These are phyloP conservation scores for Trapa incisa DNA, from an alignment of 345 rosid species.

Conservation along the genomic window DNA sequence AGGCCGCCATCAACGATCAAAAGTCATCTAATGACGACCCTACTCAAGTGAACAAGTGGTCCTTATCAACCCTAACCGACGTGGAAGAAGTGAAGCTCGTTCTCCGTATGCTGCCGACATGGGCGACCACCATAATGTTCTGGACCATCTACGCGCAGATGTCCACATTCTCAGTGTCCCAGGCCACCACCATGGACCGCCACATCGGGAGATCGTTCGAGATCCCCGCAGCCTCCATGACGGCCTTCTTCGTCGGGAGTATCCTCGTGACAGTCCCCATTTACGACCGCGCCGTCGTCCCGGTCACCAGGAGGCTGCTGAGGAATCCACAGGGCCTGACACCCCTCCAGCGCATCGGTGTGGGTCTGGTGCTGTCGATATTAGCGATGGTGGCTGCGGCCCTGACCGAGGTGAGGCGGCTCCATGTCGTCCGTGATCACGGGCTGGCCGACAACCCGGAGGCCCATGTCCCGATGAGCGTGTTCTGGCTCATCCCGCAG, in stretches of 20 bases:
- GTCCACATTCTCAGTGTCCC: conserved; percentile 88
- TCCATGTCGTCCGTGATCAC: conserved; percentile 28
- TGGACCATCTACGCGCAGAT: conserved; percentile 94
- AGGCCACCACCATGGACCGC: conserved; percentile 86
- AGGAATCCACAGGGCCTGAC: conserved; percentile 66
- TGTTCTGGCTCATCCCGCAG: conserved; percentile 77
- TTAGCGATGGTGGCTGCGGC: conserved; percentile 68
- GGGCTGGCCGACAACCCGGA: conserved; percentile 27
- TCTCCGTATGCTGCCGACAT: conserved; percentile 73
- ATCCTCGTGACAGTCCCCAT: conserved; percentile 74
- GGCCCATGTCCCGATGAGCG: conserved; percentile 52
- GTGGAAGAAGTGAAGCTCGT: conserved; percentile 92
- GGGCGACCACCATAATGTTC: conserved; percentile 87
- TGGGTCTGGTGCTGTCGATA: conserved; percentile 47
- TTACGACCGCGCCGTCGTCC: conserved; percentile 55
- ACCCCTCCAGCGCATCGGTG: conserved; percentile 70
- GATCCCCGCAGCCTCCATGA: conserved; percentile 66
- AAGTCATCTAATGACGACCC: conserved; percentile 4
- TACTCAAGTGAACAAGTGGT: conserved; percentile 47
- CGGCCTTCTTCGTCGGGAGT: conserved; percentile 73
- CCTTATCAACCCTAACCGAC: conserved; percentile 67
- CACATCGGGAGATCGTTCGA: conserved; percentile 59
- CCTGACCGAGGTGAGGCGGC: conserved; percentile 53
- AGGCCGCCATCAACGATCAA: conserved; percentile 58
- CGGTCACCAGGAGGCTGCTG: conserved; percentile 34